Percentiles rank a stretch among this genome's conserved stretches.
Conservation (phyloP, 1,139 yeast species). For the Fermentozyma sake region DNA sequence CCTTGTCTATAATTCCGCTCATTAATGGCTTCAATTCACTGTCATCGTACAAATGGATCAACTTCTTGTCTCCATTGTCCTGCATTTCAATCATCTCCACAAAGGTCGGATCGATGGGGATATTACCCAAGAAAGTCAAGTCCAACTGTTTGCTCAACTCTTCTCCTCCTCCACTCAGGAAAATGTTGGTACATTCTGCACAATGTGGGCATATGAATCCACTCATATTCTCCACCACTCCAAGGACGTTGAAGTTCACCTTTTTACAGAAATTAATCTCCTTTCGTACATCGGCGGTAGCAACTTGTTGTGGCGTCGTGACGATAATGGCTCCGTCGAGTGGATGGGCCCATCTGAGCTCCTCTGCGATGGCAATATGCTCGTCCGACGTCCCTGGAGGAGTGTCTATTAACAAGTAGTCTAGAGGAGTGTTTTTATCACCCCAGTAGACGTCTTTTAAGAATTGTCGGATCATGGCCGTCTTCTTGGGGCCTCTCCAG, state of each 20-base stretch:
- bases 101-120: conserved; percentile 91
- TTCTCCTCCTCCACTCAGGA: conserved; percentile 92
- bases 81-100: conserved; percentile 77
- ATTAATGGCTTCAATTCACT: conserved; percentile 48
- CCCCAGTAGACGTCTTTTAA: conserved; percentile 92
- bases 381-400: conserved; percentile 99
- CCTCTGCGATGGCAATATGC: conserved; percentile 95
- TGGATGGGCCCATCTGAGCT: conserved; percentile 53
- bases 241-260: conserved; percentile 40
- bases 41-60: conserved; percentile 33
- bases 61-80: conserved; percentile 20
- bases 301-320: conserved; percentile 51
- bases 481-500: conserved; percentile 98
- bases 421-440: conserved; percentile 45
- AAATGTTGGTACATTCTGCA: conserved; percentile 85
- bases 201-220: conserved; percentile 68
- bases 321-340: conserved; percentile 47
- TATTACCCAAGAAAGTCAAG: conserved; percentile 72
- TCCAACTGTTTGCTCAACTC: conserved; percentile 56
- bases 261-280: conserved; percentile 45
- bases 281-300: conserved; percentile 51
- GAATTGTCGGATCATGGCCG: conserved; percentile 96
- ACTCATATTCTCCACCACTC: conserved; percentile 46
- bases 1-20: conserved; percentile 42
- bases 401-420: conserved; percentile 86